phyloP scores from a whole-genome alignment of 345 rosid genomes.

The Hibiscus tridactylites region DNA sequence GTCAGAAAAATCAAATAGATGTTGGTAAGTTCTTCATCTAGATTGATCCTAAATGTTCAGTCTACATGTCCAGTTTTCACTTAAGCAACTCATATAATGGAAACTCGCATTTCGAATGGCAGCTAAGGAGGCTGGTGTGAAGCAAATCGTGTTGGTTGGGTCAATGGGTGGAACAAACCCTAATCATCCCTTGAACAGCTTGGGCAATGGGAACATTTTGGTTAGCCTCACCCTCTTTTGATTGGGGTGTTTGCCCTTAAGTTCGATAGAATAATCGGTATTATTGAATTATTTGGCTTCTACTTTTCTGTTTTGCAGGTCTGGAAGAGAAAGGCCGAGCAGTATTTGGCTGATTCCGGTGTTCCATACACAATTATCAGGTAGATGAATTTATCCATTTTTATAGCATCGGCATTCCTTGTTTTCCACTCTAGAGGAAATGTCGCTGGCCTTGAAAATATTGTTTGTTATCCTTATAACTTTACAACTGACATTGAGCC shows the following conservation, averaged over 20 bases:
- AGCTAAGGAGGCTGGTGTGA: constrained; percentile 90
- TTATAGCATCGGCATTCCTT: neutral
- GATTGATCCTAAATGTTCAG: constrained; percentile 7
- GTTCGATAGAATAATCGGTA: neutral
- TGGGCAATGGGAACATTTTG: constrained; percentile 92
- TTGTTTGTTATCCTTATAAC: neutral
- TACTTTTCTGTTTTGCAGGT: constrained; percentile 28
- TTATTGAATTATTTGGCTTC: neutral
- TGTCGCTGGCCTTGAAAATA: neutral
- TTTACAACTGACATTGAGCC: neutral
- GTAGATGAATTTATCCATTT: constrained; percentile 9
- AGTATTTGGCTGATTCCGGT: constrained; percentile 89
- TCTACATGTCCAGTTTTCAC: neutral
- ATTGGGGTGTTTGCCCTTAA: too few relatives aligned
- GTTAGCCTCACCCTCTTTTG: constrained; percentile 28
- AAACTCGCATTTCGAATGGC: constrained; percentile 15
- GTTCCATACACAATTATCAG: constrained; percentile 92
- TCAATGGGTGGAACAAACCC: constrained; percentile 93
- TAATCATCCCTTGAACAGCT: constrained; percentile 69
- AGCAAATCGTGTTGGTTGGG: constrained; percentile 91
- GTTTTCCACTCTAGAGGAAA: neutral
- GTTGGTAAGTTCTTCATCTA: constrained; percentile 50
- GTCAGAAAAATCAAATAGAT: constrained; percentile 98
- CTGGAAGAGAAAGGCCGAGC: constrained; percentile 99
- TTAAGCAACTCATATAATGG: constrained; percentile 7